Base-by-base conservation (phyloP, 1,284 basidiomycete species). In the Rhizoctonia solani region DNA sequence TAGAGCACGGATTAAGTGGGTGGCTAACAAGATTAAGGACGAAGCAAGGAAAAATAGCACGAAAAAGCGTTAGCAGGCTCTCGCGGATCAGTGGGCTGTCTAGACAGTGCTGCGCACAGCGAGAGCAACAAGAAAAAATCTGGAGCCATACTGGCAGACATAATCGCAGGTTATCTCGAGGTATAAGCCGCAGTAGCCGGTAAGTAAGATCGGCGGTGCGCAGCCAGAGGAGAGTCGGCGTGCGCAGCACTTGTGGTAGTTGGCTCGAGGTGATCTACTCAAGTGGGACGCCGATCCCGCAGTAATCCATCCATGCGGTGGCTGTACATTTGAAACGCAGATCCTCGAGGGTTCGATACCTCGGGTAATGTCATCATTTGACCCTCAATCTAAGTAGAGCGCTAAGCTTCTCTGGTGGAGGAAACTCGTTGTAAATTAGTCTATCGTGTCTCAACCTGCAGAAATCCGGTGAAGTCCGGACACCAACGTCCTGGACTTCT, bases 231-330 rank as follows among this genome's bases (percentile, higher is more conserved):
- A 23, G 37, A 2, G 58, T 50, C 34, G 47, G 37, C 19, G 50
- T 21, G 54, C 54, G 55, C 46, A 49, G 46, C 47, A 32, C 21
- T 61, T 19, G 44, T 46, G 58, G 44, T 50, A 23, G 32, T 23
- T 39, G 25, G 34, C 54, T 16, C 25, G 23, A 50, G 32, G 32
- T 32, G 25, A 39, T n/a, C n/a, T n/a, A n/a, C n/a, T n/a, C n/a
- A n/a, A n/a, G n/a, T n/a, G 32, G 14, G 32, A 23, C 37, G 59
- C 27, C 59, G 59, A 63, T 63, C 61, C 49, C 39, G 61, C 49
- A 61, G 46, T 27, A 61, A 25, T 61, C 58, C 55, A 59, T 47
- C 44, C 44, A 37, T 49, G 54, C 34, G 49, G 61, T 49, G 61
- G 61, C 50, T 32, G 39, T 65, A n/a, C 21, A 61, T 61, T 61